Conservation (phyloP, 495 filamentous ascomycete species). For the Lentithecium fluviatile region DNA sequence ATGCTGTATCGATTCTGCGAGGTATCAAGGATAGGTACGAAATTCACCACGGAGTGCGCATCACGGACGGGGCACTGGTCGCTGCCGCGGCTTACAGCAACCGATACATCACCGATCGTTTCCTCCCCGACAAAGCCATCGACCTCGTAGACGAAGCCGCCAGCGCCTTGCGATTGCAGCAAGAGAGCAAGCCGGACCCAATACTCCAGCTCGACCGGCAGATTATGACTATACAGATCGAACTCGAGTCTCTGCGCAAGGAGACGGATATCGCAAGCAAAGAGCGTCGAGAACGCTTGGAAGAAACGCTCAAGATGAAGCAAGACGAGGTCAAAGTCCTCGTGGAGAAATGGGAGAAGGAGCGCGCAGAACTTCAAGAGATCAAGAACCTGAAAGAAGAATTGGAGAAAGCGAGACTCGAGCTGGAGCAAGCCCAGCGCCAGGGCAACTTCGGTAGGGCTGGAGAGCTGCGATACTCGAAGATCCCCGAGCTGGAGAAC, state of each 20-base stretch:
- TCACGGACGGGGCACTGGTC: conserved; percentile 88
- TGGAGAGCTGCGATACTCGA: conserved; percentile 81
- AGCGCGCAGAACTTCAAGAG: conserved; percentile 75
- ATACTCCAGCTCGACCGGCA: conserved; percentile 87
- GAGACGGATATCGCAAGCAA: conserved; percentile 85
- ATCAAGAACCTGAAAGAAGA: conserved; percentile 84
- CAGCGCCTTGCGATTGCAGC: conserved; percentile 83
- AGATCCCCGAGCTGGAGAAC: conserved; percentile 74
- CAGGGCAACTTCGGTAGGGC: conserved; percentile 89
- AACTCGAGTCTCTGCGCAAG: conserved; percentile 91
- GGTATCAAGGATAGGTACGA: conserved; percentile 98
- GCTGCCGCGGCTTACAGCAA: conserved; percentile 90
- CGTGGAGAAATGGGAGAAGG: conserved; percentile 84
- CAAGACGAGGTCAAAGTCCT: conserved; percentile 67
- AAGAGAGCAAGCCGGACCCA: conserved; percentile 93
- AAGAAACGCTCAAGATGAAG: conserved; percentile 68
- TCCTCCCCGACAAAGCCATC: conserved; percentile 94
- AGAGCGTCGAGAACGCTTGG: conserved; percentile 83
- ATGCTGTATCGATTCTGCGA: conserved; percentile 92
- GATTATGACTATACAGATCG: conserved; percentile 97
- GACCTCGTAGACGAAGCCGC: conserved; percentile 96
- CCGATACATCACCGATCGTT: conserved; percentile 94
- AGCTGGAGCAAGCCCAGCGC: conserved; percentile 83
- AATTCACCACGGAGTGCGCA: conserved; percentile 91
- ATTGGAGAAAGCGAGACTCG: conserved; percentile 77